Conservation (phyloP, 352 stramenopile genomes). For the Achlya hypogyna region DNA sequence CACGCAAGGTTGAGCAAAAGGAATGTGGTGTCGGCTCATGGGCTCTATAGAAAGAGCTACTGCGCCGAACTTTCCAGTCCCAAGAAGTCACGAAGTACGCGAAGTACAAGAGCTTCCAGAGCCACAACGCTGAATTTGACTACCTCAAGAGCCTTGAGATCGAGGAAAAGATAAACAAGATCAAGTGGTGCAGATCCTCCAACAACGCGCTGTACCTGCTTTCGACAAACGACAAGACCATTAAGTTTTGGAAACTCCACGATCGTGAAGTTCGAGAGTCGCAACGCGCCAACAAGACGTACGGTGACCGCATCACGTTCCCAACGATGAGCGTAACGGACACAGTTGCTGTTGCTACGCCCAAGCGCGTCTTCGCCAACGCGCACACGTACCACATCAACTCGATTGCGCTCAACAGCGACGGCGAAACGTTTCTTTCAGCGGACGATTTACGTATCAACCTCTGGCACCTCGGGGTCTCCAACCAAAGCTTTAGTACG, state of each 20-base stretch:
- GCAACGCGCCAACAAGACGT: slow-evolving; percentile 44
- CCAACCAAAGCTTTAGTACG: slow-evolving; percentile 86
- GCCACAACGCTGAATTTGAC: slow-evolving; percentile 96
- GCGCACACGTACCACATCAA: slow-evolving; percentile 97
- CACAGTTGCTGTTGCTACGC: slow-evolving; percentile 57
- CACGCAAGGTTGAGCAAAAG: slow-evolving; percentile 11
- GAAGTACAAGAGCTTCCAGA: slow-evolving; percentile 92
- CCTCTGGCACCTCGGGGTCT: slow-evolving; percentile 89
- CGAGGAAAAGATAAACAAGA: slow-evolving; percentile 97
- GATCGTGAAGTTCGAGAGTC: slow-evolving; percentile 68
- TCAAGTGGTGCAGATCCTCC: slow-evolving; percentile 88
- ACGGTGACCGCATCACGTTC: slow-evolving; percentile 6
- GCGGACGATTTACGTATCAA: slow-evolving; percentile 95
- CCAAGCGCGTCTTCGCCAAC: slow-evolving; percentile 86
- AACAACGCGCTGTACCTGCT: slow-evolving; percentile 90
- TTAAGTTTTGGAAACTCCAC: slow-evolving; percentile 94
- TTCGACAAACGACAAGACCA: slow-evolving; percentile 96
- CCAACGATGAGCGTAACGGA: slow-evolving; percentile 3
- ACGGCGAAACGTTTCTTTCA: slow-evolving; percentile 94
- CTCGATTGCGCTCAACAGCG: slow-evolving; percentile 89
- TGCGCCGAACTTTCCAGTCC: slow-evolving; percentile 11
- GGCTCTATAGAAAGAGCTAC: background rate
- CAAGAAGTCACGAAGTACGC: slow-evolving; percentile 31
- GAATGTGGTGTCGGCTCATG: background rate
- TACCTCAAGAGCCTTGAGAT: slow-evolving; percentile 97